Conservation (phyloP, 2,329 filamentous ascomycete genomes). For the Fusarium sublunatum region DNA sequence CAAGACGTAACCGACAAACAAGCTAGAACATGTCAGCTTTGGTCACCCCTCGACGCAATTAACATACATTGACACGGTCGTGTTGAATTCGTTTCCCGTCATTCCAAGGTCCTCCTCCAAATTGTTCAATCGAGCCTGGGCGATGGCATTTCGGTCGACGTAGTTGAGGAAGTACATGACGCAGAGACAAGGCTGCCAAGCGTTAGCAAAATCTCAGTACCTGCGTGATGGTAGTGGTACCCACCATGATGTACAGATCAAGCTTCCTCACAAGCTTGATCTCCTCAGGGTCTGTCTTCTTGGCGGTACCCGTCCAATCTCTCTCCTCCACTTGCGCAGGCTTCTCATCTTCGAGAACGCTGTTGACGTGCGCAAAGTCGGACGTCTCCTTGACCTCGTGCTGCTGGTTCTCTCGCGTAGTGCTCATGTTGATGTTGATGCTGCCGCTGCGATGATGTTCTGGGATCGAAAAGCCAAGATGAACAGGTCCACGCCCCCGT, state of each 20-base stretch:
- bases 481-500: conserved; percentile 14
- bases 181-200: conserved; percentile 48
- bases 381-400: conserved; percentile 26
- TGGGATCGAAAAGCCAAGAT: conserved; percentile 1
- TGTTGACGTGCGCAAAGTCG: conserved; percentile 40
- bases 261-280: conserved; percentile 56
- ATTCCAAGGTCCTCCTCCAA: conserved; percentile 63
- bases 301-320: conserved; percentile 54
- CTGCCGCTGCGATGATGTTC: background rate
- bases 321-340: conserved; percentile 29
- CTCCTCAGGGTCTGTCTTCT: conserved; percentile 55
- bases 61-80: conserved; percentile 53
- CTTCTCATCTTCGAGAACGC: conserved; percentile 42
- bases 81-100: conserved; percentile 66
- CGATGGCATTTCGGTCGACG: conserved; percentile 59
- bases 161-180: conserved; percentile 59
- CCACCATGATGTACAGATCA: conserved; percentile 56
- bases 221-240: conserved; percentile 1
- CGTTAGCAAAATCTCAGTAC: conserved; percentile 3
- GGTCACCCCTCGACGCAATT: rapidly evolving
- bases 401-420: conserved; percentile 5
- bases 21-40: conserved; percentile 30
- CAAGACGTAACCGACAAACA: conserved; percentile 58
- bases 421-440: conserved; percentile 18
- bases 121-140: conserved; percentile 59